These are phyloP conservation scores for Cyclotella choctawhatcheeana DNA, from an alignment of 108 stramenopile genomes.

Conservation along the genomic window DNA sequence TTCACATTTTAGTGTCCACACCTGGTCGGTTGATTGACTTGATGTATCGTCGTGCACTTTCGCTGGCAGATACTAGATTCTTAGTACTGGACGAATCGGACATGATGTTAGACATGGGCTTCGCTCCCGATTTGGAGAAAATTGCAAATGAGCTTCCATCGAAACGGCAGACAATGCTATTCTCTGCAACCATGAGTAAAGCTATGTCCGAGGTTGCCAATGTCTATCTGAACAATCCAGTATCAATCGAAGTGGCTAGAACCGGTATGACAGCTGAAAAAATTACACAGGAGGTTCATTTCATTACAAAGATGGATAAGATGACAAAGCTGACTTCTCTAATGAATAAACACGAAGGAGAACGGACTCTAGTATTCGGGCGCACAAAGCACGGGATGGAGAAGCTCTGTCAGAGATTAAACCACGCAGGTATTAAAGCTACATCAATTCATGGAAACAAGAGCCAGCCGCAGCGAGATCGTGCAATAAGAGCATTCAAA, in stretches of 20 bases:
- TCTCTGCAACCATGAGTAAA: constrained; percentile 98
- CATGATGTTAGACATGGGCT: constrained; percentile 99
- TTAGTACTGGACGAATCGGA: constrained; percentile 98
- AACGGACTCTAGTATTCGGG: too few relatives aligned
- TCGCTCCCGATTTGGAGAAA: constrained; percentile 92
- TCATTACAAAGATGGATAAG: too few relatives aligned
- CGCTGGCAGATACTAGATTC: constrained; percentile 85
- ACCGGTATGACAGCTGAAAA: too few relatives aligned
- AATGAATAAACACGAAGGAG: too few relatives aligned
- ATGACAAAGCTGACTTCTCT: too few relatives aligned
- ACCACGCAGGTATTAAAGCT: too few relatives aligned
- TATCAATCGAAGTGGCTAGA: too few relatives aligned
- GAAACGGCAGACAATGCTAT: constrained; percentile 96
- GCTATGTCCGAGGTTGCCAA: too few relatives aligned
- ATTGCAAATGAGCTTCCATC: constrained; percentile 82
- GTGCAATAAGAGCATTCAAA: constrained; percentile 88
- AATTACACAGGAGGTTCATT: too few relatives aligned
- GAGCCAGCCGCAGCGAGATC: constrained; percentile 94
- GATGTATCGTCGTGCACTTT: constrained; percentile 90
- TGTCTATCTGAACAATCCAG: too few relatives aligned
- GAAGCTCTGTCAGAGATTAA: too few relatives aligned
- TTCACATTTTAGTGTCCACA: constrained; percentile 97
- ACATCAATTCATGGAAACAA: constrained; percentile 99
- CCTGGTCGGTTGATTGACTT: constrained; percentile 97
- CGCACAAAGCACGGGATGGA: too few relatives aligned